Base-by-base conservation (phyloP, 257 asterid species). In the Cordia subcordata region DNA sequence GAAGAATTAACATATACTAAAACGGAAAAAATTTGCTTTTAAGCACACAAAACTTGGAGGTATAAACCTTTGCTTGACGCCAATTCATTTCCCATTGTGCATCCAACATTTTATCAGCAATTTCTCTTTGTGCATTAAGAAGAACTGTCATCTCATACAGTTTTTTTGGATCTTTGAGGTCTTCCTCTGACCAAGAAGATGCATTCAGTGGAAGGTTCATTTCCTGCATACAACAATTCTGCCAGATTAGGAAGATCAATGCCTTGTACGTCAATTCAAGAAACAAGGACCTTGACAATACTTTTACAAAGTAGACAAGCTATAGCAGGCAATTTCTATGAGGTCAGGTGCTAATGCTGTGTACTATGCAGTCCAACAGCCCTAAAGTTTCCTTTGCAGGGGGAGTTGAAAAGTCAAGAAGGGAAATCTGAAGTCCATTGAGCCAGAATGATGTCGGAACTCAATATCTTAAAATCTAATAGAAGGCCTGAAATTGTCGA, bases 61-160 rank as follows among this genome's bases (percentile, higher is more conserved):
- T 27, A 60, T 72, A 47, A 50, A 85, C 96, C 96, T 85, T 91
- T 65, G 82, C 88, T 78, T 88, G 88, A 21, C 96, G 96, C 96
- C 98, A 91, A 66, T 84, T 83, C 4, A 79, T 77, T 69, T 85
- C 96, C 98, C 98, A 91, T 73, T 91, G 98, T 18, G 84, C 67
- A 58, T 90, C 98, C 78, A 90, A 64, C 62, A 85, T 75, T 58
- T 82, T 69, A 47, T 91, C 96, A 16, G 94, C 86, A 46, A 91
- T 79, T 79, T 91, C 96, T 67, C 82, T 75, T 71, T 91, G 98
- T 14, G 98, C 98, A 20, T 82, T 88, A 20, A 91, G 96, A 69
- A 91, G 95, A 69, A 88, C 71, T 5, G 86, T 84, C 98, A 80
- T 91, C 76, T 91, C 98, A 53, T 84, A 76, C n/a, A 72, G 85